Conservation (phyloP, 495 filamentous ascomycete species). For the Lasiosphaeris hirsuta region DNA sequence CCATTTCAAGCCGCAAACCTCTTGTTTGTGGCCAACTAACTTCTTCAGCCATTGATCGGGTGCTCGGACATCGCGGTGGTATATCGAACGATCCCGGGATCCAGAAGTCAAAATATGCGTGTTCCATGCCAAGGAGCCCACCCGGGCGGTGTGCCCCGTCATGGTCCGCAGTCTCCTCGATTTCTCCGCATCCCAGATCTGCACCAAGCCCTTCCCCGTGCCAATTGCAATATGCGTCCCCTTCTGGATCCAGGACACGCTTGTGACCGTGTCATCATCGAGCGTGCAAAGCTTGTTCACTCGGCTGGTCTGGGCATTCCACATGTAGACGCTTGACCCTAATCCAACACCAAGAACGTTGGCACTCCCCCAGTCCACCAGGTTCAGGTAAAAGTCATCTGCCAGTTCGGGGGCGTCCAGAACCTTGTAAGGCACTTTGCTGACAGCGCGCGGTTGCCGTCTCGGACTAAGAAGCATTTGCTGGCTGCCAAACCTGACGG, state of each 20-base stretch:
- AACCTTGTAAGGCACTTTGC: conserved; percentile 96
- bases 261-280: conserved; percentile 89
- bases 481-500: conserved; percentile 84
- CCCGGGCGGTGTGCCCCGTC: conserved; percentile 90
- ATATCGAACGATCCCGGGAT: conserved; percentile 87
- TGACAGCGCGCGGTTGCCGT: conserved; percentile 81
- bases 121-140: conserved; percentile 93
- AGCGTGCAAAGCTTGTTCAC: conserved; percentile 93
- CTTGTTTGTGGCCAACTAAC: conserved; percentile 93
- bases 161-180: conserved; percentile 84
- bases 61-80: conserved; percentile 92
- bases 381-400: conserved; percentile 95
- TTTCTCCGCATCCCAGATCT: conserved; percentile 95
- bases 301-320: conserved; percentile 81
- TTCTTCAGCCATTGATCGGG: conserved; percentile 84
- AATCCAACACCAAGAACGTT: conserved; percentile 91
- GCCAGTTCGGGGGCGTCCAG: conserved; percentile 93
- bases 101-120: conserved; percentile 95
- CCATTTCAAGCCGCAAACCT: conserved; percentile 97
- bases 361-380: conserved; percentile 97
- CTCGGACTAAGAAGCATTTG: conserved; percentile 86
- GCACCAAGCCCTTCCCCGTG: conserved; percentile 86
- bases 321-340: conserved; percentile 96
- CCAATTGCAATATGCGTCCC: conserved; percentile 94
- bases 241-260: conserved; percentile 95